Evolutionary conservation across 139 green algal species (phyloP), one percentile per base, ranked within the genome.

Genomic region (Gonium pectorale): DNA sequence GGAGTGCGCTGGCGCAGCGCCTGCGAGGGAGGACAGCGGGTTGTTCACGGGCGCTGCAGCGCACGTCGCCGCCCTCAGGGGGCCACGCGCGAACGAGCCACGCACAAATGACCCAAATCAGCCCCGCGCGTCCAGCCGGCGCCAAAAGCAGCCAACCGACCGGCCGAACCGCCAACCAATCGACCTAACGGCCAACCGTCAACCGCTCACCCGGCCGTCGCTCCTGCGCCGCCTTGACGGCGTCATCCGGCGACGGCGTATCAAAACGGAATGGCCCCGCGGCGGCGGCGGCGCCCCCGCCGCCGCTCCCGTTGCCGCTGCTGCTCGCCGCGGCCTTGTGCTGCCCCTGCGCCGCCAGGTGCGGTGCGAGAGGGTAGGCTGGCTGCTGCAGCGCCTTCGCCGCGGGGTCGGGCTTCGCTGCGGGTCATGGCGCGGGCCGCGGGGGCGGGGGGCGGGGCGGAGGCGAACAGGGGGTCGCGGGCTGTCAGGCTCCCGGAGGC

Each of bases 221-320:
- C 59, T 78, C 86, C 79, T 92, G 94, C 26, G 88, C 91, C 49
- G 66, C 73, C 0, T 77, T 72, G 19, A 95, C 90, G 0, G 29
- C 67, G 66, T 96, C 94, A 64, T 97, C 94, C 0, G 94, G 94
- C 7, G 93, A 96, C 26, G 92, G 92, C 44, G 87, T 90, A 86
- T 89, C 86, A 64, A 97, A 97, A 0, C 83, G 52, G 78, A 95
- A 96, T 1, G 75, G 59, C 44, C 46, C 43, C n/a, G 44, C 26
- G 24, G 43, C 68, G 4, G 26, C 43, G 29, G 43, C 26, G 41
- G 43, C 27, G n/a, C 27, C 68, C 49, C 68, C 41, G 68, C 44
- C 29, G 15, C 40, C 22, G 17, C 41, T 81, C 44, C 37, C 37
- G 74, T 43, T 78, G 67, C 35, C 60, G 67, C 71, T 70, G 33